A percentile compares a stretch with the other conserved stretches of the same genome.
Conservation (phyloP, 345 rosid species). For the Hypericum androsaemum region DNA sequence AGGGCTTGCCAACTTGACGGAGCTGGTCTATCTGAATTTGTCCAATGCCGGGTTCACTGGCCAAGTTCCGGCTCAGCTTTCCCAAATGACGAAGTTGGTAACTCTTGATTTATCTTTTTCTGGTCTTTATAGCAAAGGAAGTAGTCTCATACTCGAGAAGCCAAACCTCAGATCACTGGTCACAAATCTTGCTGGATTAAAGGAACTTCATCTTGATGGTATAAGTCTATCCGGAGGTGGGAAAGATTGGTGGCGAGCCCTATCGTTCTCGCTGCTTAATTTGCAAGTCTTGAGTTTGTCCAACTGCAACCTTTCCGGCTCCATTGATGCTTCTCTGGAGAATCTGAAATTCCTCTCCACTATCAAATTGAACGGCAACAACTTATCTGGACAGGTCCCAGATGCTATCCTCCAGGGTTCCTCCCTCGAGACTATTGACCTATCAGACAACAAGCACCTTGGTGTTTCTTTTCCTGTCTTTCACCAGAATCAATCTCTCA, state of each 20-base stretch:
- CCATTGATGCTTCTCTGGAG: constrained; percentile 16
- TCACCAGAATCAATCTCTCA: constrained; percentile 14
- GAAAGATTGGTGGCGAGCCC: constrained; percentile 20
- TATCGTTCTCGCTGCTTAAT: constrained; percentile 23
- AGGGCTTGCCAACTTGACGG: not conserved
- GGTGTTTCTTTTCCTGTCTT: constrained; percentile 15
- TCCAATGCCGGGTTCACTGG: constrained; percentile 27
- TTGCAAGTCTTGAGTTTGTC: constrained; percentile 34
- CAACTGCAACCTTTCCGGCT: constrained; percentile 26
- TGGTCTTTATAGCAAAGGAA: not conserved
- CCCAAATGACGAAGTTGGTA: constrained; percentile 26
- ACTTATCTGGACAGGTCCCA: constrained; percentile 18
- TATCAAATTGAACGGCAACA: constrained; percentile 16
- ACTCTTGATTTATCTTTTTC: constrained; percentile 32
- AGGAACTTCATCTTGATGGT: constrained; percentile 27
- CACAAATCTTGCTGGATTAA: constrained; percentile 14
- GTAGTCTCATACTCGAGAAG: constrained; percentile 18
- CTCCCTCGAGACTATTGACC: constrained; percentile 23
- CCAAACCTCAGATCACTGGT: constrained; percentile 23
- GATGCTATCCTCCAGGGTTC: constrained; percentile 12
- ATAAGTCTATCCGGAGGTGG: constrained; percentile 20
- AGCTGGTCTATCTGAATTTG: constrained; percentile 15
- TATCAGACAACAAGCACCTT: constrained; percentile 12
- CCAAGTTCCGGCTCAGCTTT: constrained; percentile 27
- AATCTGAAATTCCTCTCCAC: constrained; percentile 11